Base-by-base conservation (phyloP, 2,329 filamentous ascomycete genomes). In the Lasiodiplodia sp. region DNA sequence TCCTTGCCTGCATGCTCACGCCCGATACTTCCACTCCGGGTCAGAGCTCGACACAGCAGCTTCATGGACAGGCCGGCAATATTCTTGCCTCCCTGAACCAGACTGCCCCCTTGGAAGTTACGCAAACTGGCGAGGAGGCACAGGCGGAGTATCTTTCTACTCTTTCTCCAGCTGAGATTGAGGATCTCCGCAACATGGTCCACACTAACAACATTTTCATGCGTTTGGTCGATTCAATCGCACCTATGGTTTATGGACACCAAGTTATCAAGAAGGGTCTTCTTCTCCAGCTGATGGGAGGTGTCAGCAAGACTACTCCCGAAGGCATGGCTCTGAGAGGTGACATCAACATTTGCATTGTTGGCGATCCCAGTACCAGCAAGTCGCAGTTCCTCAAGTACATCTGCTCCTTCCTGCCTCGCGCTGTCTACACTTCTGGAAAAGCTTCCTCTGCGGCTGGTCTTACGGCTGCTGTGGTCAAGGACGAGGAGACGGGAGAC, bases 381-480 rank as follows among this genome's bases (percentile, higher is more conserved):
- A 99, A 99, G 80, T 97, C 94, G 38, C 96, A 99, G 75, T 99
- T 99, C 80, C 84, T 99, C 74, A 98, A 98, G 83, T 99, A 99
- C 77, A 92, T 99, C 72, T 97, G 94, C 84, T 96, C 93, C 31
- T 94, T 99, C 78, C 90, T 97, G n/a, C 96, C 96, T 28, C 92
- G 96, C 51, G 94, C 96, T 18, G 94, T 99, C 56, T 99, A 99
- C 81, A 99, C 96, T 28, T 97, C 94, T 69, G 96, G 96, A 69
- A 99, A 99, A 80, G 96, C 96, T 2, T 98, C 95, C 3, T 98
- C 95, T 0, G 96, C 96, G 11, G 96, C 96, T 66, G 96, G 96
- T 93, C 87, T 99, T 69, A 99, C 96, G 4, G 96, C 96, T 4
- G 95, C 96, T 0, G 96, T 99, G 0, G 91, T 98, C 71, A 99